Evolutionary conservation across 1,284 basidiomycete genomes (phyloP), one percentile per base, ranked within the genome.

Genomic region (Microbotryum violaceum): DNA sequence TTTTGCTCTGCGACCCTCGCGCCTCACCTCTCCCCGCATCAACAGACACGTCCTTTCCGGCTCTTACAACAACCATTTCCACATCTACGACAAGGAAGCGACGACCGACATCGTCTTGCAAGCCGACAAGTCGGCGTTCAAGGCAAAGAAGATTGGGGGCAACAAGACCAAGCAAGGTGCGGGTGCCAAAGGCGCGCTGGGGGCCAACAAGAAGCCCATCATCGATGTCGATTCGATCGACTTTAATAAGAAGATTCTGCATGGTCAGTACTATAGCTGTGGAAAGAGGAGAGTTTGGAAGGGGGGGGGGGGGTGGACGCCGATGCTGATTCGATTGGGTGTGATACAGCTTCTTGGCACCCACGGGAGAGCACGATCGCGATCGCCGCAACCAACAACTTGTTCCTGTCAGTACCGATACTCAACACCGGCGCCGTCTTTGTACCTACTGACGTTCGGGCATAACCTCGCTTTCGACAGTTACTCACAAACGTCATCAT

Each of bases 21-120:
- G 23, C 57, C 50, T 62, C 63, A 49, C 54, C 63, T 54, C 27
- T 25, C 52, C 33, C 47, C 27, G 31, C 21, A 4, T 20, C 16
- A 25, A 27, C 73, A 96, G 92, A 73, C 85, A 92, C 76, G 90
- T 96, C 65, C 79, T 97, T 70, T 97, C 96, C 18, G 96, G 96
- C 55, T 97, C 93, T 54, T 98, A 99, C 79, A 93, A 97, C 81
- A 99, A 99, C 78, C 97, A 97, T 79, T 96, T 99, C 87, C 91
- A 94, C 77, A 93, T 99, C 82, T 97, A 93, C 78, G 94, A 98
- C 76, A 85, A 87, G 67, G 91, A 97, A 66, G 87, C 87, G 49
- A 79, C 87, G 70, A 88, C 86, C 66, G 94, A 97, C 73, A 85
- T 96, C 45, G 91, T 97, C 18, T 78, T 99, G 61, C 96, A 98